A percentile compares a stretch with the other conserved stretches of the same genome.
phyloP scores from a whole-genome alignment of 257 asterid genomes.

The Rubia yunnanensis region DNA sequence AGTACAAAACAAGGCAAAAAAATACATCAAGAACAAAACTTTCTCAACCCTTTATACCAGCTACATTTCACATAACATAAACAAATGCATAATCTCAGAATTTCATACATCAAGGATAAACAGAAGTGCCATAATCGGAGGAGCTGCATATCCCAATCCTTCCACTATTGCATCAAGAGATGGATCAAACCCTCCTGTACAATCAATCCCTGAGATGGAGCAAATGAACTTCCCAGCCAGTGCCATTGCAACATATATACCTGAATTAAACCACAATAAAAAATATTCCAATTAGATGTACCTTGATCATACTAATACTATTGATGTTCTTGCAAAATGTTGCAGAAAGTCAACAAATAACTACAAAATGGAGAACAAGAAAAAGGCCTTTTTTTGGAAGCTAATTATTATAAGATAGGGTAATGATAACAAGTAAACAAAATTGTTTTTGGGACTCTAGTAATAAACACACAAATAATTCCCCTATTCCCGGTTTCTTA shows the following conservation, averaged over 20 bases:
- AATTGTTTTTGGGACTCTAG: no score
- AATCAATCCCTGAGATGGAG: slow-evolving; percentile 77
- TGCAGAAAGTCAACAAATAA: no score
- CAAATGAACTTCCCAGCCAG: slow-evolving; percentile 89
- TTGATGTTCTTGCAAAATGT: not conserved
- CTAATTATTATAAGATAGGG: not conserved
- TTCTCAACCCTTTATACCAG: not conserved
- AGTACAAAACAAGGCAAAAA: not conserved
- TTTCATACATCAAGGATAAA: slow-evolving; percentile 74
- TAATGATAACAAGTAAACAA: not conserved
- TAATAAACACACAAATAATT: no score
- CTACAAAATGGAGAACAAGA: no score
- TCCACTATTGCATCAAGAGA: slow-evolving; percentile 70
- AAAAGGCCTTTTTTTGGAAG: not conserved
- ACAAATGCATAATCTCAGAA: not conserved
- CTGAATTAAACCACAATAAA: slow-evolving; percentile 20
- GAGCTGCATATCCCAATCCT: slow-evolving; percentile 94
- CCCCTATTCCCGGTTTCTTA: not conserved
- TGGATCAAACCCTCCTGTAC: slow-evolving; percentile 72
- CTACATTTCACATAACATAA: not conserved
- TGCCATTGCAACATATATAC: slow-evolving; percentile 91
- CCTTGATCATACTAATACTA: not conserved
- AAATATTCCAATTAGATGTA: not conserved
- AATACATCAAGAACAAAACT: not conserved
- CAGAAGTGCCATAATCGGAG: slow-evolving; percentile 94